Evolutionary conservation across 2,329 filamentous ascomycete species (phyloP), one percentile per base, ranked within the genome.

Genomic region (Alternaria metachromatica): DNA sequence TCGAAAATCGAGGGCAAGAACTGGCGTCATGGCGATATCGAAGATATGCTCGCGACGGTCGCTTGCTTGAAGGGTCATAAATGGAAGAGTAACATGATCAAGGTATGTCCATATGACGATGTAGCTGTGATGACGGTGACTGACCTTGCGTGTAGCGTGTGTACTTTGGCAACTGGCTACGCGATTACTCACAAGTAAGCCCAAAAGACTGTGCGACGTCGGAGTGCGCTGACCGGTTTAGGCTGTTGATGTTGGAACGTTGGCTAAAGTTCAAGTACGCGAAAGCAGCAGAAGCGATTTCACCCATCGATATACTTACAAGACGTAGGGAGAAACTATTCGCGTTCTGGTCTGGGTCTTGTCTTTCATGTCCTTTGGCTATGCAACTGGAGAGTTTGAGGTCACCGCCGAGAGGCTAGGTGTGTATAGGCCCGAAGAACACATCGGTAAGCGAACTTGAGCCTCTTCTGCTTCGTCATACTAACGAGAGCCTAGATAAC

Each of bases 331-430:
- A 54, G 83, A 86, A 54, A 84, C 85, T 23, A 85, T 87, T 48
- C 83, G 86, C 33, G 80, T 87, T 56, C 81, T 87, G 33, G 83
- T 87, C 18, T 86, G 85, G 78, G 82, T 87, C 12, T 76, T 87
- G 62, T 84, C 82, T 3, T 87, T 87, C 75, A 85, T 87, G 82
- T 82, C 81, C 48, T 87, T 87, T 68, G 85, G 85, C 18, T 87
- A 87, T 72, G 85, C 84, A 9, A 87, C 85, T 15, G 82, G 80
- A 56, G 85, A 87, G 66, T 87, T 87, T 63, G 85, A 87, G 68
- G 85, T 87, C 46, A 87, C 85, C 0, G 75, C 81, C 5, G 84
- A 87, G 43, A 77, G 85, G 41, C 79, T 87, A 8, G 85, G 85
- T 30, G 73, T 76, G 4, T 80, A 80, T 55, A 69, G 84, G 30